A percentile compares a stretch with the other conserved stretches of the same genome.
These are phyloP conservation scores for Aspergillus amoenus DNA, from an alignment of 2,329 filamentous ascomycete genomes.

Conservation along the genomic window DNA sequence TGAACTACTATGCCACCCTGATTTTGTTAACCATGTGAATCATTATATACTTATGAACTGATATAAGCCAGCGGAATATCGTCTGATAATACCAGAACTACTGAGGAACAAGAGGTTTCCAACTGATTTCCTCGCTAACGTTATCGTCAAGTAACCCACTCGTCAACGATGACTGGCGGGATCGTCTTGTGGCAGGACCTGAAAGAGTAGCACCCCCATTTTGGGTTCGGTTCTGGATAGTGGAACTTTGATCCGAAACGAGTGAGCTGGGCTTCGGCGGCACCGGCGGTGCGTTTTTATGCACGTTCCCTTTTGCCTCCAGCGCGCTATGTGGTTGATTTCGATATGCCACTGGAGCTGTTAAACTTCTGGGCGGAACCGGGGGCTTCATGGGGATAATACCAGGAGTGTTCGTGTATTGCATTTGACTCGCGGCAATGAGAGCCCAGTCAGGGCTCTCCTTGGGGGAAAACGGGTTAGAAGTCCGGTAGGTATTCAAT, in stretches of 20 bases:
- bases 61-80: not conserved
- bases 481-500: slow-evolving; percentile 70
- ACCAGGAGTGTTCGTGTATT: slow-evolving; percentile 6
- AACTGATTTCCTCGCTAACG: slow-evolving; percentile 24
- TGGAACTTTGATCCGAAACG: not conserved
- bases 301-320: not conserved
- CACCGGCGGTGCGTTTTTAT: slow-evolving; percentile 49
- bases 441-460: slow-evolving; percentile 81
- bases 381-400: slow-evolving; percentile 19
- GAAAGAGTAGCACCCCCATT: not conserved
- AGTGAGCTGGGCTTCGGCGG: slow-evolving; percentile 60
- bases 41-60: too few relatives aligned
- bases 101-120: slow-evolving; percentile 32
- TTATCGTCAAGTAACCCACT: slow-evolving; percentile 27
- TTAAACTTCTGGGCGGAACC: slow-evolving; percentile 21
- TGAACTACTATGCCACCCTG: not conserved
- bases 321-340: not conserved
- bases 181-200: not conserved
- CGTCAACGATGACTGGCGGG: not conserved
- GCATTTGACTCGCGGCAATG: slow-evolving; percentile 17
- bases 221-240: not conserved
- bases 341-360: not conserved
- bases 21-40: not conserved
- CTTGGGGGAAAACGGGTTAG: slow-evolving; percentile 76
- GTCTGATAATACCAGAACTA: slow-evolving; percentile 7